Percentiles rank a stretch among this genome's conserved stretches.
These are phyloP conservation scores for Scutellaria barbata DNA, from an alignment of 257 asterid species.

Conservation along the genomic window DNA sequence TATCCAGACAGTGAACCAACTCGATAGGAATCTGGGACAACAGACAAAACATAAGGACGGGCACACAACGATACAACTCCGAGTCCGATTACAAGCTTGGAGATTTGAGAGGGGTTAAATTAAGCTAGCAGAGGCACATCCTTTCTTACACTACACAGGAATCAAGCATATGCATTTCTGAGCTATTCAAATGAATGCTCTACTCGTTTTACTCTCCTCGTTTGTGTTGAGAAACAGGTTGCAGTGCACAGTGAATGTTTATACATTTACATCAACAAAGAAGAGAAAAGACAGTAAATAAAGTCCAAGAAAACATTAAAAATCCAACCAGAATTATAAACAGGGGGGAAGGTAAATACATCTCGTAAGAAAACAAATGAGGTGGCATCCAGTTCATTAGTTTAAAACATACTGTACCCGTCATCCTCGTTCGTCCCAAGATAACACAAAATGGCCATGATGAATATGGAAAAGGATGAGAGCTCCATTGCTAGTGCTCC, in stretches of 20 bases:
- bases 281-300: not conserved
- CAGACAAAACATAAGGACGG: no score
- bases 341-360: constrained; percentile 21
- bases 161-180: constrained; percentile 12
- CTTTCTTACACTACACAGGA: not conserved
- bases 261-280: constrained; percentile 34
- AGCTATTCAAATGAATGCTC: not conserved
- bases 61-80: no score
- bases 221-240: not conserved
- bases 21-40: no score
- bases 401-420: constrained; percentile 62
- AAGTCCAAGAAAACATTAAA: not conserved
- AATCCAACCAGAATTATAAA: constrained; percentile 5
- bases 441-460: constrained; percentile 66
- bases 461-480: constrained; percentile 69
- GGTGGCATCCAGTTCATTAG: constrained; percentile 7
- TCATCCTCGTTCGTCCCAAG: constrained; percentile 61
- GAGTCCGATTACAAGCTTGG: no score
- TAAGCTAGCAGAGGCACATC: no score
- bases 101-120: no score
- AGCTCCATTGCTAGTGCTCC: constrained; percentile 96
- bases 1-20: no score
- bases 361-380: constrained; percentile 6
- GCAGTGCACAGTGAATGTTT: constrained; percentile 31
- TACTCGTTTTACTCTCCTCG: not conserved